Conservation (phyloP, 2,329 filamentous ascomycete genomes). For the Pestalotiopsis sp. region DNA sequence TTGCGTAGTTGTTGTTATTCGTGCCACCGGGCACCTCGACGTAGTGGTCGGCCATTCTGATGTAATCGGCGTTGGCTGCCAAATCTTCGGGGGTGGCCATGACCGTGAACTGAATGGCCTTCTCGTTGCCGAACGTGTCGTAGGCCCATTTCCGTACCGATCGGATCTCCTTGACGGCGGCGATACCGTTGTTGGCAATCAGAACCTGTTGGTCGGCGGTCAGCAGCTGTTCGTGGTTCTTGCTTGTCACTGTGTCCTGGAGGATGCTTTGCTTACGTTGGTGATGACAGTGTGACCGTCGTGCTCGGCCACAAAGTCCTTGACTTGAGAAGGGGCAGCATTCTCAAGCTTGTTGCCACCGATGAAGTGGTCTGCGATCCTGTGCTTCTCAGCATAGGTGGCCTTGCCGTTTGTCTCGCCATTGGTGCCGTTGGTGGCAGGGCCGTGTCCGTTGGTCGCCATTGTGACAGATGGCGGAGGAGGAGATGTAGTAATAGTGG, state of each 20-base stretch:
- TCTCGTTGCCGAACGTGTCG: conserved; percentile 98
- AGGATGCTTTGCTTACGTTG: conserved; percentile 67
- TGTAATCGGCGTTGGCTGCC: conserved; percentile 97
- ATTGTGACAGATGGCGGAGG: conserved; percentile 37
- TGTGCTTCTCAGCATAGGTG: conserved; percentile 79
- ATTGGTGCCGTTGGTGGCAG: conserved; percentile 43
- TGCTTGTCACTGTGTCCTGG: not conserved
- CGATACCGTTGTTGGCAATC: conserved; percentile 99
- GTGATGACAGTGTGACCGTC: conserved; percentile 98
- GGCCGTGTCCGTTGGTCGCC: conserved; percentile 44
- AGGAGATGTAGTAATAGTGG: conserved; percentile 12
- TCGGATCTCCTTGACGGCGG: conserved; percentile 98
- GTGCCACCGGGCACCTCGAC: conserved; percentile 98
- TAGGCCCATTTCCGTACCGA: conserved; percentile 99
- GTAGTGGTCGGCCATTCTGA: conserved; percentile 99
- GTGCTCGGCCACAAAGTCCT: conserved; percentile 90
- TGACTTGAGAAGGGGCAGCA: conserved; percentile 83
- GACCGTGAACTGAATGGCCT: conserved; percentile 98
- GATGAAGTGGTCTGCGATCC: conserved; percentile 91
- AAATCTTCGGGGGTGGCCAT: conserved; percentile 99
- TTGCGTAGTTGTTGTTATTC: conserved; percentile 99
- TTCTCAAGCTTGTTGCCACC: conserved; percentile 87
- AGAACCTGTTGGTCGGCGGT: conserved; percentile 66
- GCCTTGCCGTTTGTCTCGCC: conserved; percentile 58
- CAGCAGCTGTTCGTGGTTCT: conserved; percentile 9